Conservation (phyloP, 495 filamentous ascomycete genomes). For the Rhizodiscina lignyota region DNA sequence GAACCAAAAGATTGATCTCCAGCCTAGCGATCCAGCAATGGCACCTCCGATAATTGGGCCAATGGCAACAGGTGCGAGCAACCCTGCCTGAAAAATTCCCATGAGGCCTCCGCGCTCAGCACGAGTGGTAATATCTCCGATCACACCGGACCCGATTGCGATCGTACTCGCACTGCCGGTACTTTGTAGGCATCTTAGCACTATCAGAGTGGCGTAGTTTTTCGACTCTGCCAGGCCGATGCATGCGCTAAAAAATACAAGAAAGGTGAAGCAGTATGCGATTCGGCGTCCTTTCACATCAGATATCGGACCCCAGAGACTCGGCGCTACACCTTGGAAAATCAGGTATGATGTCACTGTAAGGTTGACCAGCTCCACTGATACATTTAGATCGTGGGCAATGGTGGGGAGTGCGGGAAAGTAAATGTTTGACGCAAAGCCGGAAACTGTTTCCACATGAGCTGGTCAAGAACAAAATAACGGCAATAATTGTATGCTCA, state of each 20-base stretch:
- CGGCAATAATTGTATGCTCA: no score
- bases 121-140: conserved; percentile 36
- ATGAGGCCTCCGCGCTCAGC: conserved; percentile 37
- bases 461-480: no score
- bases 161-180: conserved; percentile 35
- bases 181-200: conserved; percentile 32
- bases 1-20: conserved; percentile 43
- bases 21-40: conserved; percentile 33
- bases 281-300: conserved; percentile 31
- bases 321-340: conserved; percentile 34
- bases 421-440: conserved; percentile 6
- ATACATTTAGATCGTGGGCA: conserved; percentile 25
- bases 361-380: conserved; percentile 28
- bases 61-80: conserved; percentile 30
- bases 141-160: conserved; percentile 37
- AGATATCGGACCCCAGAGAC: conserved; percentile 32
- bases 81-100: conserved; percentile 34
- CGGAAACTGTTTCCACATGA: no score
- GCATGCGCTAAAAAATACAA: conserved; percentile 30
- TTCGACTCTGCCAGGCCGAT: conserved; percentile 30
- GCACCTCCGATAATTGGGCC: conserved; percentile 40
- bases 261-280: conserved; percentile 28
- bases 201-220: conserved; percentile 29
- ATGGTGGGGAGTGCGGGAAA: conserved; percentile 29
- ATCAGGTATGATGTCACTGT: conserved; percentile 37